A percentile compares a stretch with the other conserved stretches of the same genome.
Conservation (phyloP, 2,329 filamentous ascomycete species). For the Pestalotiopsis sp. region DNA sequence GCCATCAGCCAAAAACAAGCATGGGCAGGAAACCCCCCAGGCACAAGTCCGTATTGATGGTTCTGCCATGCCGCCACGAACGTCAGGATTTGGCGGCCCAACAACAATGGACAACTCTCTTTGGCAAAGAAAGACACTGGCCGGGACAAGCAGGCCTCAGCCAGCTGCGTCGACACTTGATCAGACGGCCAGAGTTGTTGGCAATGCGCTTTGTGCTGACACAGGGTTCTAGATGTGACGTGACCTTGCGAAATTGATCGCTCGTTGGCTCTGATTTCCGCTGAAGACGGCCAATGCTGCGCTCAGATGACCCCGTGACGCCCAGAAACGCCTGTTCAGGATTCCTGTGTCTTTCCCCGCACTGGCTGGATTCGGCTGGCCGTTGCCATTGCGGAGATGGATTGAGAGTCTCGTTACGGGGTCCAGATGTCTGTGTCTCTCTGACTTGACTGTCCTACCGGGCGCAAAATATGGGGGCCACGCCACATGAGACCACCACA, state of each 20-base stretch:
- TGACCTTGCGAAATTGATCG: background rate
- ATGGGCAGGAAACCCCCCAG: no score
- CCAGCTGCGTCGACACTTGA: background rate
- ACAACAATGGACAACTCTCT: background rate
- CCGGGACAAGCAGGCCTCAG: background rate
- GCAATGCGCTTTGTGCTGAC: slow-evolving; percentile 2
- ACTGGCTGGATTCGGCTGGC: slow-evolving; percentile 1
- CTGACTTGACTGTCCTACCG: background rate
- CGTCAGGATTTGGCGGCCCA: background rate
- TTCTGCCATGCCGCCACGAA: background rate
- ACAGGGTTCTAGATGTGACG: slow-evolving; percentile 12
- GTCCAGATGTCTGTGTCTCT: background rate
- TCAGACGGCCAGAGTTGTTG: background rate
- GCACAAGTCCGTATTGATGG: background rate
- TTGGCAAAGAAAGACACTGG: background rate
- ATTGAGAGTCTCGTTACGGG: background rate
- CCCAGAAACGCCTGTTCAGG: slow-evolving; percentile 9
- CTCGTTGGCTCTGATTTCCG: slow-evolving; percentile 12
- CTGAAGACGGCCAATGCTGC: slow-evolving; percentile 9
- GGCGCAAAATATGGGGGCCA: background rate
- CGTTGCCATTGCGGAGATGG: background rate
- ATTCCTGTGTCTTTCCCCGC: slow-evolving; percentile 10
- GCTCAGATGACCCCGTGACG: slow-evolving; percentile 10
- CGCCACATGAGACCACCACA: background rate
- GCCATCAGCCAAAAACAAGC: no score